These are phyloP conservation scores for Kodamaea ohmeri DNA, from an alignment of 1,139 yeast genomes.

Conservation along the genomic window DNA sequence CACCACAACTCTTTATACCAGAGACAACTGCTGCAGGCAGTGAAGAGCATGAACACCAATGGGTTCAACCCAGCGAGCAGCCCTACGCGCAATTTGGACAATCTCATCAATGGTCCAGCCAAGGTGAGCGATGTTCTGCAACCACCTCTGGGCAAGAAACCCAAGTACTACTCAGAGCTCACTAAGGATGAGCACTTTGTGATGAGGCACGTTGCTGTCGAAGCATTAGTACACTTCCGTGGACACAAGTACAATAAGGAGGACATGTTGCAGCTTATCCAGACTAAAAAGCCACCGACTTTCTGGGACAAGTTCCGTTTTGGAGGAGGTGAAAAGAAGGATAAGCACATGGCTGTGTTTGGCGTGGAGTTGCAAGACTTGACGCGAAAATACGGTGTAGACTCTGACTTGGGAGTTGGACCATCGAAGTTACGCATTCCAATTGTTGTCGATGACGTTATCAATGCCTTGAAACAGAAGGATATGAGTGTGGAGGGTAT, in stretches of 20 bases:
- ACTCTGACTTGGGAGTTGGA: slow-evolving; percentile 84
- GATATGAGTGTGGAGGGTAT: slow-evolving; percentile 98
- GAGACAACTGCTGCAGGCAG: slow-evolving; percentile 38
- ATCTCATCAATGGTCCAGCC: slow-evolving; percentile 17
- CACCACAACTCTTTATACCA: slow-evolving; percentile 55
- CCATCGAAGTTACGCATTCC: slow-evolving; percentile 81
- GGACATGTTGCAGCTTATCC: slow-evolving; percentile 54
- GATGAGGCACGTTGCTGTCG: slow-evolving; percentile 66
- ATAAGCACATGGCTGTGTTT: slow-evolving; percentile 52
- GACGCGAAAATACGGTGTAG: slow-evolving; percentile 77
- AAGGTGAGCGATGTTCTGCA: background rate
- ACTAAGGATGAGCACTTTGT: slow-evolving; percentile 57
- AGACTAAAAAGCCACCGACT: slow-evolving; percentile 52
- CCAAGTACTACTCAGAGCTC: slow-evolving; percentile 71
- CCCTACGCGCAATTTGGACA: slow-evolving; percentile 18
- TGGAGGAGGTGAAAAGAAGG: slow-evolving; percentile 29
- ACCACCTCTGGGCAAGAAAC: slow-evolving; percentile 13
- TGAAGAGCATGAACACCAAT: slow-evolving; percentile 17
- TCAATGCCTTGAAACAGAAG: slow-evolving; percentile 80
- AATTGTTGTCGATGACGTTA: slow-evolving; percentile 78
- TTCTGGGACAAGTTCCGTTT: slow-evolving; percentile 75
- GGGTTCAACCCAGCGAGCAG: slow-evolving; percentile 12
- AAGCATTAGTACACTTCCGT: slow-evolving; percentile 50
- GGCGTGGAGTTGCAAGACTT: slow-evolving; percentile 74
- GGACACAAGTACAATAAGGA: slow-evolving; percentile 41